Evolutionary conservation across 2,329 filamentous ascomycete species (phyloP).

Genomic region (Fusarium mexicanum): DNA sequence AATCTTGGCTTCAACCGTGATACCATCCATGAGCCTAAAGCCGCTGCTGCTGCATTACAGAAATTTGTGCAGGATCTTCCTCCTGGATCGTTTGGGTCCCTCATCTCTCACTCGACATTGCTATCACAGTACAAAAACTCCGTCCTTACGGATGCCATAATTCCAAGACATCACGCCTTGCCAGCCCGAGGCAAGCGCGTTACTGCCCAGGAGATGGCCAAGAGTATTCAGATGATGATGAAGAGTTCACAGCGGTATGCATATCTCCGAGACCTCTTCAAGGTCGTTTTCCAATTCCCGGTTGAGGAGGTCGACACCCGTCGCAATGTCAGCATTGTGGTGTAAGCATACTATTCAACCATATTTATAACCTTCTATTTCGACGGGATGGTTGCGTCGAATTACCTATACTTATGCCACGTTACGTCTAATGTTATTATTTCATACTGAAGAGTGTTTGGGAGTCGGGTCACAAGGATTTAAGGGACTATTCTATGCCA

Average conservation of each 20-base stretch:
- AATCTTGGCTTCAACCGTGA: slow-evolving; percentile 82
- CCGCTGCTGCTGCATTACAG: slow-evolving; percentile 67
- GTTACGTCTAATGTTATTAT: slow-evolving; percentile 30
- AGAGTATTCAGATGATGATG: slow-evolving; percentile 80
- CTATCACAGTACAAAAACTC: slow-evolving; percentile 84
- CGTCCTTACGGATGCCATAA: slow-evolving; percentile 74
- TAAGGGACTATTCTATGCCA: slow-evolving; percentile 2
- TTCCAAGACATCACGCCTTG: slow-evolving; percentile 53
- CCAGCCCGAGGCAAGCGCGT: slow-evolving; percentile 68
- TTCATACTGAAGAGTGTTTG: slow-evolving; percentile 16
- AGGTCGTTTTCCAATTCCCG: slow-evolving; percentile 84
- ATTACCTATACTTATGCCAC: slow-evolving; percentile 6
- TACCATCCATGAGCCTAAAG: slow-evolving; percentile 55
- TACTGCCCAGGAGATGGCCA: slow-evolving; percentile 78
- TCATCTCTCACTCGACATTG: slow-evolving; percentile 75
- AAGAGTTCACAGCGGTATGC: slow-evolving; percentile 73
- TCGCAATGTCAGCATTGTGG: slow-evolving; percentile 70
- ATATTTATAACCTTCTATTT: neutral
- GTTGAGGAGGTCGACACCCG: slow-evolving; percentile 78
- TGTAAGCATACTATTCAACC: slow-evolving; percentile 43
- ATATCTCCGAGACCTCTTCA: slow-evolving; percentile 85
- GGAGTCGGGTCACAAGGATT: slow-evolving; percentile 21
- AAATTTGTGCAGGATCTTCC: slow-evolving; percentile 81
- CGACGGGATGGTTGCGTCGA: neutral
- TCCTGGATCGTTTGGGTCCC: slow-evolving; percentile 79